Percentiles rank a stretch among this genome's conserved stretches.
Conservation (phyloP, 2,329 filamentous ascomycete genomes). For the Basipetospora chlamydospora region DNA sequence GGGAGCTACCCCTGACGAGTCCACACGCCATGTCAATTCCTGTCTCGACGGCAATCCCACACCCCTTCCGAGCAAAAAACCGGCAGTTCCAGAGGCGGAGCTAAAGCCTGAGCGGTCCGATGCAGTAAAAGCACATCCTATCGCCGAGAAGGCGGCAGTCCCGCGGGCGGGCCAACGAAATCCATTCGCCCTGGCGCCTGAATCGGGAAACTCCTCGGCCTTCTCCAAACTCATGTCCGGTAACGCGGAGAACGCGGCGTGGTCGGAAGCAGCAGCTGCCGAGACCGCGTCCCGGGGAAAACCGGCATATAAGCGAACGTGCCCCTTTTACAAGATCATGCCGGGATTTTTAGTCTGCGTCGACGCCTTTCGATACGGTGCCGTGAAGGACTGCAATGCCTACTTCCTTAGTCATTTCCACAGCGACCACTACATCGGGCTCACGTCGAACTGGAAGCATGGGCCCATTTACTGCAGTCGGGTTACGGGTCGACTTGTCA, state of each 20-base stretch:
- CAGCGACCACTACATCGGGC: constrained; percentile 89
- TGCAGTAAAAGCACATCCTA: neutral
- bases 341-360: constrained; percentile 86
- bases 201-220: constrained; percentile 41
- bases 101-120: constrained; percentile 1
- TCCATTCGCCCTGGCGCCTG: constrained; percentile 46
- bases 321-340: constrained; percentile 97
- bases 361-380: constrained; percentile 90
- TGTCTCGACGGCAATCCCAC: constrained; percentile 75
- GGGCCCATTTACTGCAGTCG: constrained; percentile 94
- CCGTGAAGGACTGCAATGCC: constrained; percentile 78
- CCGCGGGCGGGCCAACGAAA: constrained; percentile 69
- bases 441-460: constrained; percentile 79
- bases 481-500: constrained; percentile 80
- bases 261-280: constrained; percentile 71
- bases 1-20: constrained; percentile 49
- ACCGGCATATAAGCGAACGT: constrained; percentile 76
- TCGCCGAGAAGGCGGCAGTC: constrained; percentile 45
- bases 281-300: constrained; percentile 70
- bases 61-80: too few species aligned
- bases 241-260: constrained; percentile 80
- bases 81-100: constrained; percentile 13
- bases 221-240: constrained; percentile 89
- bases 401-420: constrained; percentile 98
- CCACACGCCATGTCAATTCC: constrained; percentile 75